Evolutionary conservation across 495 filamentous ascomycete genomes (phyloP), one percentile per base, ranked within the genome.

Genomic region (Ascobolus immersus): DNA sequence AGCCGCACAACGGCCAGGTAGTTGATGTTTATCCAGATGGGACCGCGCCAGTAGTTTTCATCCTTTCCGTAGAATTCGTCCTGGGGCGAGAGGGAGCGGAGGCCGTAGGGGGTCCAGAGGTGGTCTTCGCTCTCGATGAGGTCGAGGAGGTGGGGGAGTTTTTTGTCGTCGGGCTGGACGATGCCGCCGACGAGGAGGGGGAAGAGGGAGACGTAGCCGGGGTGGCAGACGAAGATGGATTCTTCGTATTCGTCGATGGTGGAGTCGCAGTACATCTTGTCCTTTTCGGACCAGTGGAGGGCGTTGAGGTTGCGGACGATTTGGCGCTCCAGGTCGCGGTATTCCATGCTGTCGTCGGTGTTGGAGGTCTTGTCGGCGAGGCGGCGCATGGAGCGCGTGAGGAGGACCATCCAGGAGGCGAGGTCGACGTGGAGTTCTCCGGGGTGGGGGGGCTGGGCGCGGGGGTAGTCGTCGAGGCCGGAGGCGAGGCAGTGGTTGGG

Each of bases 11-110:
- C 59, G 24, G 75, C 73, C 35, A 96, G 58, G 45, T 92, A 94
- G 51, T 96, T 96, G 37, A 96, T 89, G 44, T 91, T 92, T 39
- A 96, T 76, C 86, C 86, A 96, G 4, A 96, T 61, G 5, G 86
- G 86, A 35, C 80, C 78, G 34, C 81, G 61, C 86, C 86, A 96
- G 56, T 96, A 96, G 44, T 96, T 92, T 60, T 96, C 86, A 3
- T 60, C 78, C 1, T 78, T 90, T 12, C 69, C 78, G 45, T 90
- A 93, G 42, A 75, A 64, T 47, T 72, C 62, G 39, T 86, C 74
- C 37, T 64, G 65, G 58, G 74, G 74, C 52, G 80, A 90, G 52
- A 96, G 49, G 52, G 79, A 91, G 31, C 86, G 64, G 34, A 94
- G 62, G 17, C 86, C 86, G 42, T 71, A 71, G 2, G 73, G 64